Percentiles rank a stretch among this genome's conserved stretches.
Evolutionary conservation across 2,329 filamentous ascomycete species (phyloP).

Genomic region (Ophiostoma piceae): DNA sequence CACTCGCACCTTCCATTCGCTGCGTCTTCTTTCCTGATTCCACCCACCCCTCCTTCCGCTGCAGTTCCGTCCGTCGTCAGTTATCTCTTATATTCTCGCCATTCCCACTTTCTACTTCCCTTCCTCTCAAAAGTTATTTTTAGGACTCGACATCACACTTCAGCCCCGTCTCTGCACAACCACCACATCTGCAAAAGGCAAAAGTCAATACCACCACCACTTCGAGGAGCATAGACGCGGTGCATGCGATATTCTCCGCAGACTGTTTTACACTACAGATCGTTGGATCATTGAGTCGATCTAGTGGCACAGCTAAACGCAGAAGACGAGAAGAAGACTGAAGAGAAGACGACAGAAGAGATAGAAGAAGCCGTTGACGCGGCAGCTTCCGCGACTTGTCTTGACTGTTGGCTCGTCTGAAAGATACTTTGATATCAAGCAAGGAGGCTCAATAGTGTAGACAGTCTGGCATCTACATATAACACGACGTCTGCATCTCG

Average conservation of each 20-base stretch:
- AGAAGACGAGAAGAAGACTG: too few species aligned
- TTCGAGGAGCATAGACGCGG: constrained; percentile 11
- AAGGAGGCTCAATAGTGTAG: neutral
- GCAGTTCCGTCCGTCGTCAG: neutral
- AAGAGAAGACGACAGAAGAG: neutral
- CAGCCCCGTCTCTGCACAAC: constrained; percentile 27
- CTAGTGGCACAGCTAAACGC: neutral
- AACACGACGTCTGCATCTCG: neutral
- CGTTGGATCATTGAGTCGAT: neutral
- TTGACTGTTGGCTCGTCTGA: neutral
- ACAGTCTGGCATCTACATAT: neutral
- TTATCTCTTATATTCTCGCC: constrained; percentile 19
- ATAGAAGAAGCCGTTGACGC: neutral
- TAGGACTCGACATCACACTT: constrained; percentile 24
- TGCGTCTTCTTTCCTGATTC: neutral
- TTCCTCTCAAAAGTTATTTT: constrained; percentile 26
- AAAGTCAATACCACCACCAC: neutral
- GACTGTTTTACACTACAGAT: neutral
- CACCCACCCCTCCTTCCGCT: neutral
- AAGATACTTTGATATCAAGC: neutral
- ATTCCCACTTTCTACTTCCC: constrained; percentile 16
- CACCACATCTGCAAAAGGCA: neutral
- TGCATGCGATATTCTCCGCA: constrained; percentile 14
- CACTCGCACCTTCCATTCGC: neutral
- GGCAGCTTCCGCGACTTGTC: neutral